Evolutionary conservation across 768 basidiomycete species (phyloP), one percentile per base, ranked within the genome.

Genomic region (Lentinula boryana): DNA sequence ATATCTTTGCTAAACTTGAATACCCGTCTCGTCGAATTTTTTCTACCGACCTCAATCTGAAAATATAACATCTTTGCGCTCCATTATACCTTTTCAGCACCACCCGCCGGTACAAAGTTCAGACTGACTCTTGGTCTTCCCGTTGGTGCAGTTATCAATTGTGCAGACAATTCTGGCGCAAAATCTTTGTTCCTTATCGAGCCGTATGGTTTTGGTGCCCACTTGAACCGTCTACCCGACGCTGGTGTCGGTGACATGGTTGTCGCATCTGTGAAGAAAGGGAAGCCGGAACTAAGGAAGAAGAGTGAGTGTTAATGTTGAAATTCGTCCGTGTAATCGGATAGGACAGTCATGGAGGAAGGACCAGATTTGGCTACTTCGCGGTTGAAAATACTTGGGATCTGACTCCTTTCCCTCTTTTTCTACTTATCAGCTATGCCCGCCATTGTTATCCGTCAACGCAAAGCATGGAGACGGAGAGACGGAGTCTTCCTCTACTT

Each of bases 401-500:
- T 35, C n/a, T 58, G 13, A 51, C 16, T 59, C 69, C 33, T 16
- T 18, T 35, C 27, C 27, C 27, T 36, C 61, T 55, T 56, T 62
- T 62, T 64, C 3, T 66, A 27, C 18, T 8, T 18, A 21, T 51
- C n/a, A 96, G 96, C 96, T 58, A 95, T 98, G 93, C 97, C 95
- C 69, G 89, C 90, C 63, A 91, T 99, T 67, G 88, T 99, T 70
- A 85, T 98, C 67, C 94, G 97, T 65, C 97, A 98, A 77, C 91
- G 97, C 71, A 99, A 98, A 78, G 84, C 96, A 56, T 99, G 97
- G 97, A 88, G 97, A 70, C 85, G 97, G 79, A 85, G 86, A 78
- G 97, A 99, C 71, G 97, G 97, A 74, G 93, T 98, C 64, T 97
- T 97, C 88, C 89, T 98, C 72, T 97, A 98, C 84, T 97, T 96